These are phyloP conservation scores for Fusarium clavum DNA, from an alignment of 2,329 filamentous ascomycete genomes.

Conservation along the genomic window DNA sequence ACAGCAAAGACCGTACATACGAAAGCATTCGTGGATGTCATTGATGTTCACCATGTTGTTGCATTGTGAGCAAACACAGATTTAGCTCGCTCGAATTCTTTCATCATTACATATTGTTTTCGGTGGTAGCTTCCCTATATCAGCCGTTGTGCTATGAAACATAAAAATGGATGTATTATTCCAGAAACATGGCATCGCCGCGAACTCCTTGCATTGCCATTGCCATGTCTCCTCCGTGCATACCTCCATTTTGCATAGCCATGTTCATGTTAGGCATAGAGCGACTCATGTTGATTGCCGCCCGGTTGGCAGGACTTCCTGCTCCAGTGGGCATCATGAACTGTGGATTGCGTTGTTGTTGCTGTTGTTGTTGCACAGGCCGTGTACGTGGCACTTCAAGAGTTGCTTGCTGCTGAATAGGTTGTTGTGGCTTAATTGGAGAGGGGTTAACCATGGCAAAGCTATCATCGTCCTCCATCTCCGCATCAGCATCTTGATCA, in stretches of 20 bases:
- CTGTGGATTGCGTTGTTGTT: constrained; percentile 48
- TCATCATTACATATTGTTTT: constrained; percentile 48
- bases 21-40: background rate
- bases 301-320: constrained; percentile 51
- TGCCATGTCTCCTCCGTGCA: constrained; percentile 58
- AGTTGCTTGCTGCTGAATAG: constrained; percentile 55
- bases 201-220: constrained; percentile 60
- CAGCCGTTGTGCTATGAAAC: constrained; percentile 16
- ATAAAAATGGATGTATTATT: constrained; percentile 49
- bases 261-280: constrained; percentile 61
- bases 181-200: constrained; percentile 65
- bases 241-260: constrained; percentile 54
- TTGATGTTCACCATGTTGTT: constrained; percentile 49
- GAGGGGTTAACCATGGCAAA: constrained; percentile 63
- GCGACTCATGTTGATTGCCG: constrained; percentile 56
- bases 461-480: constrained; percentile 70
- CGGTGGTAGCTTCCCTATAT: constrained; percentile 4
- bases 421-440: constrained; percentile 52
- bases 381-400: constrained; percentile 59
- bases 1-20: constrained; percentile 7
- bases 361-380: constrained; percentile 51
- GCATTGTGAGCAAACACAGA: constrained; percentile 44
- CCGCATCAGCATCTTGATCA: constrained; percentile 57
- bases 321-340: constrained; percentile 59
- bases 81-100: constrained; percentile 44